A percentile compares a stretch with the other conserved stretches of the same genome.
Evolutionary conservation across 164 flowering plant species (phyloP).

Genomic region (Vitis vinifera): ASM3070453v1 NC_081814.1:4826501-4827000

Average conservation of each 20-base stretch:
- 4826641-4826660: too few species aligned
- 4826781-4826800: conserved; percentile 57
- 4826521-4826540: conserved; percentile 58
- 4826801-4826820: conserved; percentile 35
- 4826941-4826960: too few species aligned
- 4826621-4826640: too few species aligned
- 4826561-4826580: conserved; percentile 64
- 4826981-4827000: too few species aligned
- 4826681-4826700: too few species aligned
- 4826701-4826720: neutral
- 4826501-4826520: conserved; percentile 54
- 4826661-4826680: too few species aligned
- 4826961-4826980: too few species aligned
- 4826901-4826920: too few species aligned
- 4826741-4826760: conserved; percentile 46
- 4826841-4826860: conserved; percentile 53
- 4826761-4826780: conserved; percentile 41
- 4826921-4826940: too few species aligned
- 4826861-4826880: too few species aligned
- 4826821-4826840: conserved; percentile 36
- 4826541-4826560: conserved; percentile 52
- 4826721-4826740: conserved; percentile 47
- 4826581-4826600: conserved; percentile 4
- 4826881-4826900: too few species aligned
- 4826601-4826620: too few species aligned